Percentiles rank a stretch among this genome's conserved stretches.
Evolutionary conservation across 257 asterid genomes (phyloP).

Genomic region (Jaltomata sinuosa): DNA sequence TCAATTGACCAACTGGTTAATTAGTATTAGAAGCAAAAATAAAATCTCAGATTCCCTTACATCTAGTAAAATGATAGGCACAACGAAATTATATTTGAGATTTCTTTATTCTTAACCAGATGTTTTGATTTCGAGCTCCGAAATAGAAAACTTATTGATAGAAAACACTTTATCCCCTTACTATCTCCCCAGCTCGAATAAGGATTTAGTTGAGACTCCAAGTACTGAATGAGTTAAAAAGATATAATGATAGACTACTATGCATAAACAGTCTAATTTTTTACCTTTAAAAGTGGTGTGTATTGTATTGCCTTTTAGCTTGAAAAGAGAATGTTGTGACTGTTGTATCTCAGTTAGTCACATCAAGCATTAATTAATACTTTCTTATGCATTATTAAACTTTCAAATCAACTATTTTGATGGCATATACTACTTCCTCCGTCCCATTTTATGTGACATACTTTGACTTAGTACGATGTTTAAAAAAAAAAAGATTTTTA

Average conservation of each 20-base stretch:
- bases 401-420: not conserved
- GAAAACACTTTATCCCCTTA: not conserved
- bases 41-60: not conserved
- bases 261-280: not conserved
- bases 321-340: conserved; percentile 22
- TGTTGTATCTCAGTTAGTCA: conserved; percentile 23
- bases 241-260: not conserved
- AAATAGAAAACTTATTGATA: not conserved
- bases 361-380: conserved; percentile 13
- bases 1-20: not conserved
- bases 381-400: conserved; percentile 14
- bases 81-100: not conserved
- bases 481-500: too few species aligned
- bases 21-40: not conserved
- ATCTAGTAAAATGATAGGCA: not conserved
- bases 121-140: not conserved
- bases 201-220: not conserved
- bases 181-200: not conserved
- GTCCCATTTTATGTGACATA: too few species aligned
- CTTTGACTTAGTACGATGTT: too few species aligned
- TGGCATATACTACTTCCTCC: not conserved
- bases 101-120: not conserved
- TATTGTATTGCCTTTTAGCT: conserved; percentile 4
- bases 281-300: not conserved
- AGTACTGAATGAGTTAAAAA: too few species aligned